A percentile compares a stretch with the other conserved stretches of the same genome.
Evolutionary conservation across 768 basidiomycete species (phyloP).

Genomic region (Suillus brevipes): DNA sequence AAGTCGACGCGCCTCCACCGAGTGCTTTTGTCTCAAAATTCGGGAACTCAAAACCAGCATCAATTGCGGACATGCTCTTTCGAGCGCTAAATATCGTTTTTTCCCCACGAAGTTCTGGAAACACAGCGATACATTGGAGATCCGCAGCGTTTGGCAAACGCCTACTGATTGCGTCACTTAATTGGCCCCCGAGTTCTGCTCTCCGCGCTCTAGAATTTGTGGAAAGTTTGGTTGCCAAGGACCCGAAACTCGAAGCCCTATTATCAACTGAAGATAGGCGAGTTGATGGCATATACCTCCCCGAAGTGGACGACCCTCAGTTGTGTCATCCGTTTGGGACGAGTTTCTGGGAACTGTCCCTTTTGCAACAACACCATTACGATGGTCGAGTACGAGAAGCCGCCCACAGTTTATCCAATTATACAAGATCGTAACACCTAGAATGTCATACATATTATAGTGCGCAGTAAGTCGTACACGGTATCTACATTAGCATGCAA

Average conservation of each 20-base stretch:
- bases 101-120: constrained; percentile 63
- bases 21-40: constrained; percentile 28
- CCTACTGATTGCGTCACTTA: constrained; percentile 75
- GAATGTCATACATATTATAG: constrained; percentile 21
- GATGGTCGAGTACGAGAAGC: constrained; percentile 69
- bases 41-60: constrained; percentile 31
- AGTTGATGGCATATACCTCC: constrained; percentile 80
- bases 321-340: constrained; percentile 80
- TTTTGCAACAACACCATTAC: constrained; percentile 59
- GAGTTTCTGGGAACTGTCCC: constrained; percentile 81
- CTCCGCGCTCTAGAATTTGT: constrained; percentile 77
- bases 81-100: constrained; percentile 81
- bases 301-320: constrained; percentile 88
- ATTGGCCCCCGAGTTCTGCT: constrained; percentile 72
- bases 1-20: constrained; percentile 56
- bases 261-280: constrained; percentile 85
- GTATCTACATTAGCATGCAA: constrained; percentile 35
- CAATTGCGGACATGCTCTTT: constrained; percentile 76
- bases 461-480: constrained; percentile 28
- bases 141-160: constrained; percentile 93
- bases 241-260: constrained; percentile 80
- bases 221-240: constrained; percentile 65
- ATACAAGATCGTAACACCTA: constrained; percentile 38
- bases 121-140: constrained; percentile 64
- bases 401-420: constrained; percentile 57